phyloP scores from a whole-genome alignment of 805 yeast species.

The Lipomyces mesembrius region DNA sequence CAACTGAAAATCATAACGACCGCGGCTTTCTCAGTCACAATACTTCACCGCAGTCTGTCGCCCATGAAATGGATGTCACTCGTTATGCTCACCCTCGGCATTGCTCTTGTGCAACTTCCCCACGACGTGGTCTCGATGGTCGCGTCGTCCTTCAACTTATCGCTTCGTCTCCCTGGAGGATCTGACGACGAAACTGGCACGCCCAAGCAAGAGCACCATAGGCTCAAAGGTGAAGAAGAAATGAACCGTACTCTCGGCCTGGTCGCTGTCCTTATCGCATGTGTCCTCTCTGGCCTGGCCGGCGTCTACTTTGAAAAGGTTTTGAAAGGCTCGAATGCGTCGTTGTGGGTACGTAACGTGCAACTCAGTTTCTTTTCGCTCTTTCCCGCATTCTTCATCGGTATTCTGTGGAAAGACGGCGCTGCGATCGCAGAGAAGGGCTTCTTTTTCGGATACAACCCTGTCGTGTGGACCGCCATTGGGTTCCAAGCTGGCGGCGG shows the following conservation, averaged over 20 bases:
- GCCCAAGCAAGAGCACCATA: constrained; percentile 19
- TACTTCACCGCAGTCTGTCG: constrained; percentile 46
- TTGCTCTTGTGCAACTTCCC: constrained; percentile 51
- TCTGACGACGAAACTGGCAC: constrained; percentile 21
- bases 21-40: constrained; percentile 50
- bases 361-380: constrained; percentile 50
- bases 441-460: constrained; percentile 49
- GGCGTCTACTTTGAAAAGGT: constrained; percentile 53
- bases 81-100: constrained; percentile 47
- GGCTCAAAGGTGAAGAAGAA: constrained; percentile 31
- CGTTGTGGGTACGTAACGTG: constrained; percentile 50
- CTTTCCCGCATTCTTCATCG: constrained; percentile 49
- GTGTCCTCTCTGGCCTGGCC: constrained; percentile 49
- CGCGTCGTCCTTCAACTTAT: constrained; percentile 28
- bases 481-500: constrained; percentile 51
- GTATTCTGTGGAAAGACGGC: constrained; percentile 48
- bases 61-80: constrained; percentile 48
- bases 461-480: constrained; percentile 48
- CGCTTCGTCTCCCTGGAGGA: constrained; percentile 22
- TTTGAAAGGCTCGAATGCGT: constrained; percentile 46
- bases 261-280: constrained; percentile 48
- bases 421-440: constrained; percentile 45
- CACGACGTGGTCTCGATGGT: constrained; percentile 37
- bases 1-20: constrained; percentile 52
- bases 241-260: constrained; percentile 45